A percentile compares a stretch with the other conserved stretches of the same genome.
Evolutionary conservation across 129 eudicot species (phyloP).

Genomic region (Saussurea involucrata): DNA sequence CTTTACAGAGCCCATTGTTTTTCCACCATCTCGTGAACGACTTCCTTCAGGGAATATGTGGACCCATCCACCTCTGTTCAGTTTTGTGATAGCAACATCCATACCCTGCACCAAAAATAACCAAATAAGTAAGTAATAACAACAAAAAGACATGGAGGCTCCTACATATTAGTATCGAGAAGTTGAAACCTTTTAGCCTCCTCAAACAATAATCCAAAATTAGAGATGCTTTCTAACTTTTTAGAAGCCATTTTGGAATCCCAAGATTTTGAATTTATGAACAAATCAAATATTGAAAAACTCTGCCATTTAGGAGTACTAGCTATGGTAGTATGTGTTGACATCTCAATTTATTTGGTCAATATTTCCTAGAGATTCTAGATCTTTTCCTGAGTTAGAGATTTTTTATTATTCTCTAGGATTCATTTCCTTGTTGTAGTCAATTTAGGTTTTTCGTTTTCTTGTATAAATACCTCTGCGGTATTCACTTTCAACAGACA

Average conservation of each 20-base stretch:
- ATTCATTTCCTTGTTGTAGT: too few relatives aligned
- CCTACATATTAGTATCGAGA: background rate
- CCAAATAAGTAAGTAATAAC: background rate
- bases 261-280: background rate
- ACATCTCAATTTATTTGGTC: background rate
- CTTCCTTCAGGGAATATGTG: slow-evolving; percentile 93
- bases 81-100: slow-evolving; percentile 73
- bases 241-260: background rate
- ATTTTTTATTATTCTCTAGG: too few relatives aligned
- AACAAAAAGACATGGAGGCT: background rate
- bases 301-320: background rate
- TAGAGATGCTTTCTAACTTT: background rate
- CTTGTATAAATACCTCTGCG: too few relatives aligned
- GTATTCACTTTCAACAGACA: too few relatives aligned
- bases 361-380: background rate
- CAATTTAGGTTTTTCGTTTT: too few relatives aligned
- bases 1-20: slow-evolving; percentile 57
- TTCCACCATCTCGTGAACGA: slow-evolving; percentile 90
- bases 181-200: background rate
- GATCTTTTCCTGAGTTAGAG: too few relatives aligned
- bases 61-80: slow-evolving; percentile 85
- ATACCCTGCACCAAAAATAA: slow-evolving; percentile 47
- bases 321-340: background rate
- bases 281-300: background rate
- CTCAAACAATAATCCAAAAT: background rate